Evolutionary conservation across 2,329 filamentous ascomycete genomes (phyloP), one percentile per base, ranked within the genome.

Genomic region (Scopulariopsis brevicaulis): DNA sequence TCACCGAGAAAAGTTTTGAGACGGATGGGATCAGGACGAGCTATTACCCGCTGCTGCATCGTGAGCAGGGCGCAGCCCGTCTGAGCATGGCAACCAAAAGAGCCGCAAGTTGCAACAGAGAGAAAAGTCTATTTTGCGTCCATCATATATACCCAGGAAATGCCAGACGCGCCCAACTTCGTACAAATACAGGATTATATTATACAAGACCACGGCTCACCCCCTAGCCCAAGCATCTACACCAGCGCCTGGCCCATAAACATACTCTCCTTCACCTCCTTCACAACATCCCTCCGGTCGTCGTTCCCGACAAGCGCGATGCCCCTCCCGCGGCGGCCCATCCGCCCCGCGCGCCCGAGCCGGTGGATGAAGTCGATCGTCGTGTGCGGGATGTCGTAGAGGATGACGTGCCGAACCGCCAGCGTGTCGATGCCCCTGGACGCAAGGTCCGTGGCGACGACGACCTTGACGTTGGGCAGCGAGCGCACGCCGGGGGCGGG

Each of bases 311-410:
- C 89, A 40, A 99, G 75, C 32, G 97, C 92, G 62, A 97, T 85
- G 22, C 91, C 94, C 58, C 92, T 81, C 18, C 94, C 94, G 69
- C 94, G 82, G 61, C 91, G 82, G 2, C 91, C 91, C 90, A 97
- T 97, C 37, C 94, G 83, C 0, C 94, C 94, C 1, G 94, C 90
- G 59, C 94, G 82, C 18, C 94, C 94, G 4, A 97, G 82, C 18
- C 95, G 87, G 71, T 99, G 95, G 66, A 99, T 96, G 66, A 99
- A 99, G 71, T 99, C 95, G 60, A 99, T 95, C 0, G 91, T 96
- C 0, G 90, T 96, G 68, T 97, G 93, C 4, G 94, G 94, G n/a
- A 99, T 93, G 69, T 99, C 91, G 70, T 96, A 97, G 28, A 99
- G 74, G 58, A 99, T 86, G 56, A 99, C 94, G 64, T 96, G 90